Conservation (phyloP, 371 early-diverging fungal genomes). For the Parasitella parasitica region DNA sequence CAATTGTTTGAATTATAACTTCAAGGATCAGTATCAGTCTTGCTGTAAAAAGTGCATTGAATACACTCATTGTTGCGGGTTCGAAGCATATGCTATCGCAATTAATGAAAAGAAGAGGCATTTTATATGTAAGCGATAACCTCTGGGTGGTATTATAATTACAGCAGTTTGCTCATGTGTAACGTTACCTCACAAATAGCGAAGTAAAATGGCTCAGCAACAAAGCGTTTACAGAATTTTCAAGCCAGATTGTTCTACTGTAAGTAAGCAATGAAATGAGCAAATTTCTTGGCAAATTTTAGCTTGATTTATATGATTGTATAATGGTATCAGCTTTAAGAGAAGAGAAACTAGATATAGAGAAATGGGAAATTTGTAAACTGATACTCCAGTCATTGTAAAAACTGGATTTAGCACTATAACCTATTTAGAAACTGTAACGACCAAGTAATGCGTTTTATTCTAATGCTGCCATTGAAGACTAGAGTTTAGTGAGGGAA, state of each 20-base stretch:
- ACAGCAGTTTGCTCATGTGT: not conserved
- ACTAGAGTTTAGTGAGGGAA: no score
- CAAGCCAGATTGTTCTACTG: not conserved
- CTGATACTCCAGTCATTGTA: no score
- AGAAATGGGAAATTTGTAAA: no score
- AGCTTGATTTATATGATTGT: no score
- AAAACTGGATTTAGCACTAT: no score
- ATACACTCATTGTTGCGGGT: not conserved
- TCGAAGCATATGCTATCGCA: not conserved
- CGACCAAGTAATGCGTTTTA: no score
- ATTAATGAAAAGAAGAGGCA: not conserved
- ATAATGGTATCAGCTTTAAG: no score
- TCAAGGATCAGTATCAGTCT: not conserved
- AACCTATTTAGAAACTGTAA: no score
- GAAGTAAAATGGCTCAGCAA: not conserved
- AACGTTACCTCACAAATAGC: not conserved
- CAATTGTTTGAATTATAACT: not conserved
- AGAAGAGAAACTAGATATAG: no score
- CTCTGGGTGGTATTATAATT: not conserved
- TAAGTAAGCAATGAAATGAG: not conserved
- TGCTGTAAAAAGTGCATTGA: not conserved
- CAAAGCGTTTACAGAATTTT: not conserved
- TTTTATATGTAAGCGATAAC: not conserved
- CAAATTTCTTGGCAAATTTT: not conserved
- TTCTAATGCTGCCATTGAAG: no score